Base-by-base conservation (phyloP, 202 grass and related monocot genomes). In the Setaria italica region DNA sequence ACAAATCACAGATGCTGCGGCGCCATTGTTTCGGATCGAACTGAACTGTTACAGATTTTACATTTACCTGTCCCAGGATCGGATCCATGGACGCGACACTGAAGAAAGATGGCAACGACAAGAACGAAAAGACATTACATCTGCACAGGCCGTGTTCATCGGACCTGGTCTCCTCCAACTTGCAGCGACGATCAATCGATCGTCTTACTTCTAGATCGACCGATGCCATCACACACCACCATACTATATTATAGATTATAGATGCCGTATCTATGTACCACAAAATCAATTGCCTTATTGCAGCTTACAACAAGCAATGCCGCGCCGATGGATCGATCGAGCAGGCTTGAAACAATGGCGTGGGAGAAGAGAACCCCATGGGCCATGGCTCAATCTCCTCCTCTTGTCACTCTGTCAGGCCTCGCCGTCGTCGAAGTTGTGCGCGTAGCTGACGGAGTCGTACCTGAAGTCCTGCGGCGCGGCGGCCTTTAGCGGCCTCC, bases 361-460 rank as follows among this genome's bases (percentile, higher is more conserved):
- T 13, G 57, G 4, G 6, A 8, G 60, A 54, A 45, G 12, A 5
- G 5, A 41, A 21, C 5, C 54, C 3, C 21, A 0, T 10, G 3
- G 20, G 11, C 72, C 37, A 63, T 29, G 87, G 70, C 59, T 64
- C 71, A 2, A 25, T 25, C 8, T 4, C 59, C 59, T 62, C 21
- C 59, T 62, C 59, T 1, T 32, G 39, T 6, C 39, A 41, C 39
- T 10, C 9, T 5, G 25, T 58, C 30, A 64, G 4, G 81, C 77
- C 30, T 81, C 87, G 74, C 90, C 90, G 20, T 94, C 75, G 76
- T 99, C 97, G 70, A 97, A 96, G 82, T 99, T 96, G 51, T 97
- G 90, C 0, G 85, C 85, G 84, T 97, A 99, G 86, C 87, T 96
- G 63, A 91, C 82, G 39, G 97, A 96, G 74, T 99, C 97, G 58